These are phyloP conservation scores for Aspergillus tanneri DNA, from an alignment of 2,329 filamentous ascomycete genomes.

Conservation along the genomic window DNA sequence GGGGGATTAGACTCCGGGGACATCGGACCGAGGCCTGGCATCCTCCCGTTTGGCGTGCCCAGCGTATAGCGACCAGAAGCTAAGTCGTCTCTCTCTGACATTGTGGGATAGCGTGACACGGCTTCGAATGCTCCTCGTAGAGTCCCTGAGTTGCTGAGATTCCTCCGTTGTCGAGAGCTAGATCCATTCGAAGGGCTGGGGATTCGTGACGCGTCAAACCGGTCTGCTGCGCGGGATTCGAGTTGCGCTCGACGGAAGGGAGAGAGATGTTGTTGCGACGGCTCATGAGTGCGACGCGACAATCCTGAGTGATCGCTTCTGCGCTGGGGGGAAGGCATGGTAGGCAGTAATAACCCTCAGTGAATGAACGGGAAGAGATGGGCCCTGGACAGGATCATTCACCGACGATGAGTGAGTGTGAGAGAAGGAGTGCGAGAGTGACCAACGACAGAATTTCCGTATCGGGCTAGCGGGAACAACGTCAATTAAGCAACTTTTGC, in stretches of 20 bases:
- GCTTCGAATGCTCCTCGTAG: slow-evolving; percentile 42
- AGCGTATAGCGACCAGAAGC: slow-evolving; percentile 13
- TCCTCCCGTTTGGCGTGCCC: slow-evolving; percentile 32
- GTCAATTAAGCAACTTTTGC: not conserved
- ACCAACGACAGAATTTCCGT: slow-evolving; percentile 4
- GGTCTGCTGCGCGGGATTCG: slow-evolving; percentile 26
- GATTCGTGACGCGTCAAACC: slow-evolving; percentile 30
- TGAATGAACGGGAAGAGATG: too few species aligned
- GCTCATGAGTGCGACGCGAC: slow-evolving; percentile 31
- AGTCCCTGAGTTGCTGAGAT: slow-evolving; percentile 38
- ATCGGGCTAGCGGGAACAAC: slow-evolving; percentile 20
- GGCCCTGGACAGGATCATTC: too few species aligned
- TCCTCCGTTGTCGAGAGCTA: slow-evolving; percentile 31
- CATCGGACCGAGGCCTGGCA: slow-evolving; percentile 22
- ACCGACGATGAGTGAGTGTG: not conserved
- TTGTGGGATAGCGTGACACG: slow-evolving; percentile 30
- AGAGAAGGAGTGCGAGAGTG: slow-evolving; percentile 7
- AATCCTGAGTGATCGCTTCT: slow-evolving; percentile 27
- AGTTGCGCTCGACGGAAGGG: slow-evolving; percentile 33
- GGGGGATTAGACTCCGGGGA: slow-evolving; percentile 43
- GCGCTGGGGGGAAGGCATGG: slow-evolving; percentile 37
- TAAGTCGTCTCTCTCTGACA: slow-evolving; percentile 26
- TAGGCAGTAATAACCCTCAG: slow-evolving; percentile 15
- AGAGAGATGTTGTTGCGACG: slow-evolving; percentile 28
- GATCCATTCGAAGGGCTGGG: slow-evolving; percentile 30